Conservation (phyloP, 495 filamentous ascomycete genomes). For the Viridothelium virens region DNA sequence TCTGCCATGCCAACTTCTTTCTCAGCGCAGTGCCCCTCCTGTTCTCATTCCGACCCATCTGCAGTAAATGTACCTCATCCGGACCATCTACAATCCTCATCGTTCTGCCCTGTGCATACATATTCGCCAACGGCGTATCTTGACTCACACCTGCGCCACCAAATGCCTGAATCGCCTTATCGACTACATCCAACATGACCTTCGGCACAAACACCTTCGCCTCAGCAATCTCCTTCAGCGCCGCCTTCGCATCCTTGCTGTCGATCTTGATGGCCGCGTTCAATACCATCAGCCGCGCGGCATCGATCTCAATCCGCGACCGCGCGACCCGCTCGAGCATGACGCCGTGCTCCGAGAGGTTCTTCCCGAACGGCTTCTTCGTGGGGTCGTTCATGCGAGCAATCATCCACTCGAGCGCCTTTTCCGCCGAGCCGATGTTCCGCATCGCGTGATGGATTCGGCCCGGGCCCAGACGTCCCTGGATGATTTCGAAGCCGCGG, state of each 20-base stretch:
- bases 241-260: slow-evolving; percentile 36
- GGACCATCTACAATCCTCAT: slow-evolving; percentile 37
- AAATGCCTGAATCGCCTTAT: slow-evolving; percentile 39
- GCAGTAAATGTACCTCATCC: slow-evolving; percentile 39
- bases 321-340: slow-evolving; percentile 38
- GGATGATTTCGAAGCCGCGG: slow-evolving; percentile 41
- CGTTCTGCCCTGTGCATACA: slow-evolving; percentile 31
- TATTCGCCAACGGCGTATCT: slow-evolving; percentile 31
- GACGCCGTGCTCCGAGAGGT: slow-evolving; percentile 37
- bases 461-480: slow-evolving; percentile 40
- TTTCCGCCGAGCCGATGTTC: slow-evolving; percentile 37
- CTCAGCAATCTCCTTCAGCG: slow-evolving; percentile 40
- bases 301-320: slow-evolving; percentile 38
- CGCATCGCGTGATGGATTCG: slow-evolving; percentile 42
- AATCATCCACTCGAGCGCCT: slow-evolving; percentile 39
- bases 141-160: slow-evolving; percentile 37
- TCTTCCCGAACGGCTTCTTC: slow-evolving; percentile 40
- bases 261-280: slow-evolving; percentile 41
- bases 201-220: slow-evolving; percentile 38
- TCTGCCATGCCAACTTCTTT: slow-evolving; percentile 36
- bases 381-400: slow-evolving; percentile 36
- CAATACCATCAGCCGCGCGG: slow-evolving; percentile 35
- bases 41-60: slow-evolving; percentile 40
- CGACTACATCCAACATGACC: slow-evolving; percentile 31
- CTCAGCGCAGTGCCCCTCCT: slow-evolving; percentile 31